These are phyloP conservation scores for Stylonectria norvegica DNA, from an alignment of 2,329 filamentous ascomycete species.

Conservation along the genomic window DNA sequence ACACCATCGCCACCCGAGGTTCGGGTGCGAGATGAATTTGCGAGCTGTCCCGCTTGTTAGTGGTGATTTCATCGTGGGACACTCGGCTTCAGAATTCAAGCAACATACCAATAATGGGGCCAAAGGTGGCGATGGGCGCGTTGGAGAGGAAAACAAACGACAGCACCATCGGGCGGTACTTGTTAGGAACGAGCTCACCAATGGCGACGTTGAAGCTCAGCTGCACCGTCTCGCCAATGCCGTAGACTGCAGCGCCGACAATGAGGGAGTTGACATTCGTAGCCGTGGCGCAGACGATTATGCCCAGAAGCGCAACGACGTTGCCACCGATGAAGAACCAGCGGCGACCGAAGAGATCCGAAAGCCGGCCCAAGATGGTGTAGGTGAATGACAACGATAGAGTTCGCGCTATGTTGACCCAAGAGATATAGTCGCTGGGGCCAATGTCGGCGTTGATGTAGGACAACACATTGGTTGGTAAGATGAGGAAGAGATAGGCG, in stretches of 20 bases:
- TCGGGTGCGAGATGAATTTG: constrained; percentile 32
- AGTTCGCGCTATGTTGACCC: constrained; percentile 36
- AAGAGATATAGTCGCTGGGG: constrained; percentile 33
- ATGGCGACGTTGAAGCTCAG: constrained; percentile 37
- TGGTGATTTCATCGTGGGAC: too few relatives aligned
- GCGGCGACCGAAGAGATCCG: constrained; percentile 38
- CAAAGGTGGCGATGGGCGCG: constrained; percentile 33
- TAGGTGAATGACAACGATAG: constrained; percentile 35
- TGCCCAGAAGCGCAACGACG: constrained; percentile 34
- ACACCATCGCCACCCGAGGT: constrained; percentile 39
- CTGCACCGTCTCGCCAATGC: constrained; percentile 36
- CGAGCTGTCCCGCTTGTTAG: too few relatives aligned
- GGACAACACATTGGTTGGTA: constrained; percentile 37
- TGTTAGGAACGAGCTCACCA: constrained; percentile 42
- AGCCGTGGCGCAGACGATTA: constrained; percentile 35
- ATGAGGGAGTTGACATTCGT: constrained; percentile 35
- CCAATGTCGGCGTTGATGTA: constrained; percentile 38
- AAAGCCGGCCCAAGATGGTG: constrained; percentile 37
- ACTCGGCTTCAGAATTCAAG: too few relatives aligned
- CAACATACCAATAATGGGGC: constrained; percentile 32
- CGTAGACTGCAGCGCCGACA: constrained; percentile 34
- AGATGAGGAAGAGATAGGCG: constrained; percentile 36
- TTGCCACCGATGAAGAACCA: constrained; percentile 41
- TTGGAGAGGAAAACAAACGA: constrained; percentile 34
- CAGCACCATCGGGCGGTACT: constrained; percentile 35